These are phyloP conservation scores for Ceratocystis alfenasii DNA, from an alignment of 2,329 filamentous ascomycete species.

Conservation along the genomic window DNA sequence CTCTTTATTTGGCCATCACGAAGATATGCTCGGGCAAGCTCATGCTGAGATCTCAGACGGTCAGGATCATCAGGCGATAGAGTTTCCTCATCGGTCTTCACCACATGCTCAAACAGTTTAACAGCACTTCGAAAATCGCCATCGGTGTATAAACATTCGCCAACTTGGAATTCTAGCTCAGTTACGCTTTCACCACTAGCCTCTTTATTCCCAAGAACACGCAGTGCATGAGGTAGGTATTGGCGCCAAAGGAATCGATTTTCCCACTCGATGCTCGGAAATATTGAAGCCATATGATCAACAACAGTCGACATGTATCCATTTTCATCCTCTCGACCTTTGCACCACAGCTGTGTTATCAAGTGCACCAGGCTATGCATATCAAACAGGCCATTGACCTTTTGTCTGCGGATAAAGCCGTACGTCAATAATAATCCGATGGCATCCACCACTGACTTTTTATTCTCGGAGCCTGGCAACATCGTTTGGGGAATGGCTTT, in stretches of 20 bases:
- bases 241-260: not conserved
- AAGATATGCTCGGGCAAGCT: not conserved
- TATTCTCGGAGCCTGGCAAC: not conserved
- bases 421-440: not conserved
- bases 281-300: not conserved
- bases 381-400: not conserved
- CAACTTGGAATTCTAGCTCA: not conserved
- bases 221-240: not conserved
- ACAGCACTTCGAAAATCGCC: not conserved
- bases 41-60: not conserved
- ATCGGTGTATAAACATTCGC: not conserved
- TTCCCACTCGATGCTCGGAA: not conserved
- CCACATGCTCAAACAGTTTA: not conserved
- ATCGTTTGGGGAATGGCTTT: not conserved
- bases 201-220: not conserved
- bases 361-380: not conserved
- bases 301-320: too few relatives aligned
- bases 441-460: not conserved
- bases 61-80: not conserved
- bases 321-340: not conserved
- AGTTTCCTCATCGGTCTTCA: not conserved
- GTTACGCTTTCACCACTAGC: too few relatives aligned
- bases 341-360: not conserved
- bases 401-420: not conserved
- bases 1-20: not conserved